Evolutionary conservation across 208 protist species (phyloP).

Genomic region (Zelonia costaricensis): DNA sequence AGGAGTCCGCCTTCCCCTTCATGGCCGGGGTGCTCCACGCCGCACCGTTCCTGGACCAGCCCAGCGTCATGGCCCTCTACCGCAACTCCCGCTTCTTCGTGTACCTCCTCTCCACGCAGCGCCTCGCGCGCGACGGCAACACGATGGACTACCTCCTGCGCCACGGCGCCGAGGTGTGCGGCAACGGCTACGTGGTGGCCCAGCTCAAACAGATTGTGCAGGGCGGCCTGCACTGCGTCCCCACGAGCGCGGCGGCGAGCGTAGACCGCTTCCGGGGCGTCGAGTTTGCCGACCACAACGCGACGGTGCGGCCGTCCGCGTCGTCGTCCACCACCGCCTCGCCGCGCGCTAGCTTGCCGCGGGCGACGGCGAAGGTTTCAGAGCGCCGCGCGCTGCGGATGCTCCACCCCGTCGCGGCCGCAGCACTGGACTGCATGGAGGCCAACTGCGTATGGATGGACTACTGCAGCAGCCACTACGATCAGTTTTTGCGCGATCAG

Average conservation of each 20-base stretch:
- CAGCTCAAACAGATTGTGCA: slow-evolving; percentile 30
- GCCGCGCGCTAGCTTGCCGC: not conserved
- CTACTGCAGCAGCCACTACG: slow-evolving; percentile 64
- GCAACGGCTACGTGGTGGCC: slow-evolving; percentile 47
- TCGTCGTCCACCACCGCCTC: not conserved
- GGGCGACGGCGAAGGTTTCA: not conserved
- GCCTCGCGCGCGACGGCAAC: not conserved
- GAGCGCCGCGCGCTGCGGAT: not conserved
- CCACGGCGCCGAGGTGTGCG: slow-evolving; percentile 35
- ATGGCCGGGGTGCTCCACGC: slow-evolving; percentile 32
- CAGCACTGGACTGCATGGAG: slow-evolving; percentile 50
- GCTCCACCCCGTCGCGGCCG: slow-evolving; percentile 15
- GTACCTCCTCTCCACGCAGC: slow-evolving; percentile 23
- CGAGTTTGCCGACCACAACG: slow-evolving; percentile 2
- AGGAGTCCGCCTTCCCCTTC: slow-evolving; percentile 41
- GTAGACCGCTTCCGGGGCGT: slow-evolving; percentile 15
- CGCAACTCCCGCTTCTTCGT: slow-evolving; percentile 60
- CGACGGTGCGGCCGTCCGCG: not conserved
- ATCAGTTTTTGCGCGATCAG: slow-evolving; percentile 41
- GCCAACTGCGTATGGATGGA: slow-evolving; percentile 70
- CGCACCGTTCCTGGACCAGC: slow-evolving; percentile 14
- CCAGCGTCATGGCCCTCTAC: slow-evolving; percentile 31
- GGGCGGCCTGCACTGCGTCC: not conserved
- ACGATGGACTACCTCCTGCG: slow-evolving; percentile 27
- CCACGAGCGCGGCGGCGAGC: not conserved